Evolutionary conservation across 768 basidiomycete species (phyloP).

Genomic region (Suillus ampliporus): DNA sequence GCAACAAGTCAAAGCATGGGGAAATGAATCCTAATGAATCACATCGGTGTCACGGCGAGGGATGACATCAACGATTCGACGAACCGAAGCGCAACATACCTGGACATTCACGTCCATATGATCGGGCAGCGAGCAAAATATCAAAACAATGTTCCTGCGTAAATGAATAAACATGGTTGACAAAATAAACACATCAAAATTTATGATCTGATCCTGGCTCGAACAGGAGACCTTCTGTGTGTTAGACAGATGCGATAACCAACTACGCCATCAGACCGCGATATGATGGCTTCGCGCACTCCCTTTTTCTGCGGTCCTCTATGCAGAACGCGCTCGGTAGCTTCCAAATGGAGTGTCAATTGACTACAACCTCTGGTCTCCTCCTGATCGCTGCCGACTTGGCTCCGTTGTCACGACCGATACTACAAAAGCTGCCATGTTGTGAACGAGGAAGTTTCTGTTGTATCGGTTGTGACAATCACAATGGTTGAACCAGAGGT

Average conservation of each 20-base stretch:
- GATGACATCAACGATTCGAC: background rate
- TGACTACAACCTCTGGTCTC: no score
- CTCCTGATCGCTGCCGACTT: no score
- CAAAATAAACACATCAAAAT: background rate
- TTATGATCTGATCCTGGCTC: constrained; percentile 6
- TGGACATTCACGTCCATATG: constrained; percentile 58
- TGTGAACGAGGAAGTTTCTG: no score
- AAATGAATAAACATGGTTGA: no score
- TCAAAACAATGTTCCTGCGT: constrained; percentile 51
- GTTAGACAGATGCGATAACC: constrained; percentile 85
- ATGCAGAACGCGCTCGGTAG: no score
- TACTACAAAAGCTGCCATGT: no score
- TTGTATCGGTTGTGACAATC: no score
- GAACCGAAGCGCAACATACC: background rate
- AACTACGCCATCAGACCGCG: constrained; percentile 35
- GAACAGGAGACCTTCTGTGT: constrained; percentile 51
- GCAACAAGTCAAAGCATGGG: background rate
- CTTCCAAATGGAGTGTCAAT: no score
- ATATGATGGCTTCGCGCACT: constrained; percentile 9
- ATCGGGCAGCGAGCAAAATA: constrained; percentile 50
- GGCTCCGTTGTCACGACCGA: no score
- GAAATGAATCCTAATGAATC: background rate
- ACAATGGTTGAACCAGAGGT: no score
- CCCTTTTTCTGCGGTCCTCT: background rate
- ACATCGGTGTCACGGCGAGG: no score